Base-by-base conservation (phyloP, 2,329 filamentous ascomycete species). In the Orbilia ellipsospora region DNA sequence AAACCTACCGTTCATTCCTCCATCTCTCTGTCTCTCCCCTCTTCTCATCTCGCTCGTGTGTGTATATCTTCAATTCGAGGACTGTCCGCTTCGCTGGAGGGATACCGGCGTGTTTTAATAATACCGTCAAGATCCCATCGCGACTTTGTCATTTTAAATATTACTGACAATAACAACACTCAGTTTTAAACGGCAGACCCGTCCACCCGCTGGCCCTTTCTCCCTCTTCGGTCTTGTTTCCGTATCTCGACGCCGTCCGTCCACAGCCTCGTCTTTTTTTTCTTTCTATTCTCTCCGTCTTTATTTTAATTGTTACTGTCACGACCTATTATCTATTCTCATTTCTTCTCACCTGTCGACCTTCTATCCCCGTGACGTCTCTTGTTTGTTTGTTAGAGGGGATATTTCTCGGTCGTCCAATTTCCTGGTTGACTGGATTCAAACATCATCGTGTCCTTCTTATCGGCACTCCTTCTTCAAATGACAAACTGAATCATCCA, bases 401-500 rank as follows among this genome's bases (percentile, higher is more conserved):
- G 31, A 36, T 36, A 36, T 36, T 10, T 23, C 5, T 7, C 31
- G 31, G 31, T 36, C 31, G 31, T 36, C 31, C 31, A 36, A 36
- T 36, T 36, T 36, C 31, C 31, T 36, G 31, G 31, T 36, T 36
- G 44, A 48, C 44, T n/a, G 40, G 12, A 44, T 12, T 13, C 7
- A 15, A 15, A 48, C 44, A 45, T 60, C 40, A 56, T 31, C 52
- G n/a, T 54, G 16, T 31, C 51, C 10, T 36, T 36, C 31, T 10
- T 36, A 7, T 36, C 31, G 42, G 16, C 51, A 20, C 36, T 18
- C 28, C 60, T 10, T 23, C 42, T 23, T 31, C 59, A 60, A 48
- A 73, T 73, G 69, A 73, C 15, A 45, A 50, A 12, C 50, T 73
- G 36, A 66, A 61, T 10, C 45, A 55, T 48, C 36, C 31, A 31